Evolutionary conservation across 352 stramenopile species (phyloP).

Genomic region (Pythium rishiriense): DNA sequence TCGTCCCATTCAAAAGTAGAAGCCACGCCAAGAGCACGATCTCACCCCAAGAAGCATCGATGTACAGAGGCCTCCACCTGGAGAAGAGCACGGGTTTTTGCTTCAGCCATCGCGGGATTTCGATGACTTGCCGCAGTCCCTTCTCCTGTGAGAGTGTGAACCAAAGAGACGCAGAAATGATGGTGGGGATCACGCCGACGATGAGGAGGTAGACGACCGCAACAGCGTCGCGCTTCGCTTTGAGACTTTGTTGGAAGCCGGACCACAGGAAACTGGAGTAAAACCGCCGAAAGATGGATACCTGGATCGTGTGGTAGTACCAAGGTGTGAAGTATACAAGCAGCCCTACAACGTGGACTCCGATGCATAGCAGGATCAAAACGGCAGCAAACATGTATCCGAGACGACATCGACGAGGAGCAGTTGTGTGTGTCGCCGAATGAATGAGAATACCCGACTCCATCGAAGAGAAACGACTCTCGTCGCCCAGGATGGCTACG

Average conservation of each 20-base stretch:
- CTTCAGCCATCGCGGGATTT: slow-evolving; percentile 17
- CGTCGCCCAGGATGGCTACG: slow-evolving; percentile 19
- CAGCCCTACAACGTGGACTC: slow-evolving; percentile 15
- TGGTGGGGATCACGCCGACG: slow-evolving; percentile 20
- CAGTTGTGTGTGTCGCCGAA: background rate
- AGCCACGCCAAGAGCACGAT: slow-evolving; percentile 29
- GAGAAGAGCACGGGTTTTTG: slow-evolving; percentile 26
- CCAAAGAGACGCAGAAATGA: slow-evolving; percentile 23
- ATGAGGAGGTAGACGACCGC: slow-evolving; percentile 32
- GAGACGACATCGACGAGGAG: background rate
- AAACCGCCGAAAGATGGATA: slow-evolving; percentile 19
- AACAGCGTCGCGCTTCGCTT: slow-evolving; percentile 25
- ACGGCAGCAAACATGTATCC: slow-evolving; percentile 2
- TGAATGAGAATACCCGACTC: background rate
- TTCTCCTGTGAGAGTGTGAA: slow-evolving; percentile 12
- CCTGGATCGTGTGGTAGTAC: slow-evolving; percentile 26
- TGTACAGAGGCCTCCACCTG: slow-evolving; percentile 19
- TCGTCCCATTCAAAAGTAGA: slow-evolving; percentile 8
- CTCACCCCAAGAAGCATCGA: slow-evolving; percentile 28
- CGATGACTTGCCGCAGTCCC: slow-evolving; percentile 3
- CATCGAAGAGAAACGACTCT: background rate
- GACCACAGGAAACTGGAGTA: slow-evolving; percentile 15
- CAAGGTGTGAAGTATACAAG: slow-evolving; percentile 30
- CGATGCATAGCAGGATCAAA: slow-evolving; percentile 25
- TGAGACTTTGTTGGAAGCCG: slow-evolving; percentile 10